Conservation (phyloP, 2,329 filamentous ascomycete species). For the Didymella sp. region DNA sequence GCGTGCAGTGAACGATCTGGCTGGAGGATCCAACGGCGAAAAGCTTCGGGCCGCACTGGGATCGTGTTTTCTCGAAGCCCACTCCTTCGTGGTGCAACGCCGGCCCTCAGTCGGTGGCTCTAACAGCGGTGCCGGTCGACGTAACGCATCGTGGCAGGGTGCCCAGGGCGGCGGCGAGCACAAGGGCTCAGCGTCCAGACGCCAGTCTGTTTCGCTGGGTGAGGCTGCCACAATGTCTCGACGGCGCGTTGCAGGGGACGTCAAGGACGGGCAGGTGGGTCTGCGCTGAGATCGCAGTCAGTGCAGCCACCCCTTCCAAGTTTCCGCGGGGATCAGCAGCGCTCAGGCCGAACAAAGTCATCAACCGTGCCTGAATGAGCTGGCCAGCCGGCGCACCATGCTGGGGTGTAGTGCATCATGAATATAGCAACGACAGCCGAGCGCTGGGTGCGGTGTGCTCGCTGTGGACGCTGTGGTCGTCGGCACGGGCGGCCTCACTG, state of each 20-base stretch:
- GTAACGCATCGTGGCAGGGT: conserved; percentile 30
- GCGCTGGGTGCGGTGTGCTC: conserved; percentile 22
- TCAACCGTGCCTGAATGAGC: conserved; percentile 41
- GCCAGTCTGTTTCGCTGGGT: conserved; percentile 24
- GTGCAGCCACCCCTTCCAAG: conserved; percentile 26
- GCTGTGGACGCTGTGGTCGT: conserved; percentile 10
- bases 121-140: conserved; percentile 42
- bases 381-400: conserved; percentile 17
- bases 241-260: conserved; percentile 16
- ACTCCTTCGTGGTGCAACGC: conserved; percentile 37
- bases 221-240: conserved; percentile 44
- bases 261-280: conserved; percentile 17
- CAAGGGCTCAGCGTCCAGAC: conserved; percentile 16
- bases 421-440: conserved; percentile 23
- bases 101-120: conserved; percentile 36
- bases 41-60: conserved; percentile 50
- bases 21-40: conserved; percentile 45
- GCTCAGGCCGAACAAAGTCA: conserved; percentile 26
- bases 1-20: conserved; percentile 43
- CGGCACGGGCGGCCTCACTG: conserved; percentile 30
- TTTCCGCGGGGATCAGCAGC: conserved; percentile 40
- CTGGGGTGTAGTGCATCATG: conserved; percentile 16
- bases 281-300: conserved; percentile 14
- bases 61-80: conserved; percentile 49
- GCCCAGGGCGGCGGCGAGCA: conserved; percentile 8